phyloP scores from a whole-genome alignment of 108 stramenopile genomes.

The Nitzschia sp. region DNA sequence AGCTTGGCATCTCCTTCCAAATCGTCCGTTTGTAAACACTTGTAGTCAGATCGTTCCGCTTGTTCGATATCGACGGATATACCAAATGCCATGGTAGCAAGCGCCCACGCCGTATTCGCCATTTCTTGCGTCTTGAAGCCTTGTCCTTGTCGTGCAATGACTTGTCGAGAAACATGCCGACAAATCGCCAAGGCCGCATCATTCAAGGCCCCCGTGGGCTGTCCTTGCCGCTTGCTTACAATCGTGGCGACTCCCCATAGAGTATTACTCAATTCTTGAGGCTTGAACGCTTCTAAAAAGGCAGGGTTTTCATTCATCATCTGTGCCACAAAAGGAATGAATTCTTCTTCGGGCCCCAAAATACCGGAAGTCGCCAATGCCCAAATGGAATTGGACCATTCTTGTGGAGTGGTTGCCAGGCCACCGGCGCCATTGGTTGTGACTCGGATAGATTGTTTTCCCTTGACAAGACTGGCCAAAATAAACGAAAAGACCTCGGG shows the following conservation, averaged over 20 bases:
- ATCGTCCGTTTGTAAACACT: conserved; percentile 56
- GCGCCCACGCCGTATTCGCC: conserved; percentile 65
- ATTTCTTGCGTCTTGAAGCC: conserved; percentile 78
- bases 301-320: conserved; percentile 50
- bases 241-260: conserved; percentile 81
- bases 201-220: conserved; percentile 11
- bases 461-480: conserved; percentile 37
- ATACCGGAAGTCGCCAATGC: conserved; percentile 75
- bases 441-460: background rate
- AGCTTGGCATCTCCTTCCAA: conserved; percentile 51
- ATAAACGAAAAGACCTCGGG: conserved; percentile 46
- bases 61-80: conserved; percentile 29
- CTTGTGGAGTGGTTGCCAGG: conserved; percentile 42
- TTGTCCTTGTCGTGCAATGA: conserved; percentile 36
- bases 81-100: conserved; percentile 82
- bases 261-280: conserved; percentile 74
- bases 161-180: conserved; percentile 51
- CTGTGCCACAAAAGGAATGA: conserved; percentile 62
- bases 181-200: conserved; percentile 58
- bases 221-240: conserved; percentile 45
- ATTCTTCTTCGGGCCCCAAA: conserved; percentile 33
- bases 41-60: conserved; percentile 44
- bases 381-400: conserved; percentile 75
- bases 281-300: conserved; percentile 68
- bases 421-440: background rate